These are phyloP conservation scores for Blepharisma japonicum DNA, from an alignment of 73 alveolate species.

Conservation along the genomic window DNA sequence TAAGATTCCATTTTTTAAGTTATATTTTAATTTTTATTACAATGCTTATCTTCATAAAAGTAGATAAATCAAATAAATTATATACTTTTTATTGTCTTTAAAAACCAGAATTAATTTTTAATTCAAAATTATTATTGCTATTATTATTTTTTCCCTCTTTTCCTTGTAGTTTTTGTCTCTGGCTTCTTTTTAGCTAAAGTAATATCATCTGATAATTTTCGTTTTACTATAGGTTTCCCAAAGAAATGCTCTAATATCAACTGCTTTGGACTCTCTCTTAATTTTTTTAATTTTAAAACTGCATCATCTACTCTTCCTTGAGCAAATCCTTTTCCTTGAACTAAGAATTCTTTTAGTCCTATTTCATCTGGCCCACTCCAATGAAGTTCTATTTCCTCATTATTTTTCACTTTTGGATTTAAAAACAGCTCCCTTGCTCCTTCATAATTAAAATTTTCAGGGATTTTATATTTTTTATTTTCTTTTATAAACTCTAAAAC, in stretches of 20 bases:
- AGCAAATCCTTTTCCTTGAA: slow-evolving; percentile 60
- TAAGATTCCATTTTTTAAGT: too few species aligned
- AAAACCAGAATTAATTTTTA: too few species aligned
- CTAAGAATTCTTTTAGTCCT: slow-evolving; percentile 62
- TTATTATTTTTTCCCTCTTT: too few species aligned
- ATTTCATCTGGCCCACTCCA: slow-evolving; percentile 60
- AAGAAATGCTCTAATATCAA: slow-evolving; percentile 23
- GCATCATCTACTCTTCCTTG: slow-evolving; percentile 66
- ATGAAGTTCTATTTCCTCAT: slow-evolving; percentile 19
- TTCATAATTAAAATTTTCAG: slow-evolving; percentile 67
- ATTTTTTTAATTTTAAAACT: slow-evolving; percentile 56
- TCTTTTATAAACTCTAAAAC: slow-evolving; percentile 64
- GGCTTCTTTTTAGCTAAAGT: too few species aligned
- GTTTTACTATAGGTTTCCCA: neutral
- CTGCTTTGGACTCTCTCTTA: slow-evolving; percentile 36
- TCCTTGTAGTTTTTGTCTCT: too few species aligned
- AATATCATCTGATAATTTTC: neutral
- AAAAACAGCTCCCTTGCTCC: slow-evolving; percentile 69
- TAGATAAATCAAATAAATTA: too few species aligned
- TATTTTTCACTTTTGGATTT: slow-evolving; percentile 59
- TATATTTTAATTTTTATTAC: too few species aligned
- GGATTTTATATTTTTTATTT: slow-evolving; percentile 57
- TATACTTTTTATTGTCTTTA: too few species aligned
- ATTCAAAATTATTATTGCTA: too few species aligned
- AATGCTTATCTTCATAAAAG: too few species aligned